Conservation (phyloP, 441 rosid species). For the Mallotus repandus region DNA sequence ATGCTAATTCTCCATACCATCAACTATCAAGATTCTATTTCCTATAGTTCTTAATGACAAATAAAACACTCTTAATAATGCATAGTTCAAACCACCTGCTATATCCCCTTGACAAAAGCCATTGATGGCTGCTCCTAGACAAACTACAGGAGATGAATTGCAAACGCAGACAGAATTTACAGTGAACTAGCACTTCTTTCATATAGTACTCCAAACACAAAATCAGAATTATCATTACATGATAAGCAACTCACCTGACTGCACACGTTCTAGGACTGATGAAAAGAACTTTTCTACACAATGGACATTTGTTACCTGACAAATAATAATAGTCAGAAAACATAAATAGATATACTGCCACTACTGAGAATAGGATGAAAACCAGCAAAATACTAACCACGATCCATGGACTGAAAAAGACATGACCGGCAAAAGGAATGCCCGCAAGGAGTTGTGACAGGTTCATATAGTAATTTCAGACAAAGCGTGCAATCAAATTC, state of each 20-base stretch:
- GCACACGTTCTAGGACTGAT: conserved; percentile 83
- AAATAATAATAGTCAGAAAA: conserved; percentile 27
- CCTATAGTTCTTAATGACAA: background rate
- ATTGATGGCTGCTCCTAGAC: background rate
- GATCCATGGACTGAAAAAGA: conserved; percentile 89
- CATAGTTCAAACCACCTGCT: background rate
- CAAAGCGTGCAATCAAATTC: conserved; percentile 95
- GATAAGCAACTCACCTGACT: conserved; percentile 53
- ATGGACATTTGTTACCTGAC: conserved; percentile 90
- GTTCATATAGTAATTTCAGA: conserved; percentile 82
- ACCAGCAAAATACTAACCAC: conserved; percentile 49
- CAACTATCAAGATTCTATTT: background rate
- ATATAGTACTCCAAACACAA: too few species aligned
- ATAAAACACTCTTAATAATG: background rate
- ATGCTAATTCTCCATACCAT: background rate
- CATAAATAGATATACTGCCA: conserved; percentile 15
- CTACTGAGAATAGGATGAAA: conserved; percentile 1
- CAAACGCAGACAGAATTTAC: background rate
- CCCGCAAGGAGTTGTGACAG: conserved; percentile 93
- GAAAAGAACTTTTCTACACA: conserved; percentile 88
- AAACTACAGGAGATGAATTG: background rate
- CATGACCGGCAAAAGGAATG: conserved; percentile 95
- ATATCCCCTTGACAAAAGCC: background rate
- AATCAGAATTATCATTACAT: too few species aligned
- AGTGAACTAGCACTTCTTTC: background rate